phyloP scores from a whole-genome alignment of 2,329 filamentous ascomycete species.

The Cordyceps fumosorosea region DNA sequence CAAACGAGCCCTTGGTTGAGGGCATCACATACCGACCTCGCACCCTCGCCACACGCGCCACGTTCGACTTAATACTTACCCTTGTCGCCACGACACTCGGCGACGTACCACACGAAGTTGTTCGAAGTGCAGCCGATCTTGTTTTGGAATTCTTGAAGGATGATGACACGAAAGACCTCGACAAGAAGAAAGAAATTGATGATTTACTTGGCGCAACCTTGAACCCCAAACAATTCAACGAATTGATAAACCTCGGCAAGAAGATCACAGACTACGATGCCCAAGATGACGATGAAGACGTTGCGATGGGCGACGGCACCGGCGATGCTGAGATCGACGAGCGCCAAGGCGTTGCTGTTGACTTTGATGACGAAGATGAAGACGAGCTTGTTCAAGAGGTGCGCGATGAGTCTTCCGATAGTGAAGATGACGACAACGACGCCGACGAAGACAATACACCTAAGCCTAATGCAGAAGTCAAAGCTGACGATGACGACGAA shows the following conservation, averaged over 20 bases:
- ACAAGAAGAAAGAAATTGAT: slow-evolving; percentile 97
- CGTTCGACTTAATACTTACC: slow-evolving; percentile 89
- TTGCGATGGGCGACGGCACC: slow-evolving; percentile 59
- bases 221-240: slow-evolving; percentile 88
- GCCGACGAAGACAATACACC: slow-evolving; percentile 52
- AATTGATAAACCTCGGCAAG: slow-evolving; percentile 91
- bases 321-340: slow-evolving; percentile 77
- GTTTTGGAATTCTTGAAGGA: slow-evolving; percentile 90
- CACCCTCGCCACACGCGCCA: slow-evolving; percentile 83
- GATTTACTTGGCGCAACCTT: slow-evolving; percentile 81
- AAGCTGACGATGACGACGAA: slow-evolving; percentile 63
- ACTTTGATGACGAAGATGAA: slow-evolving; percentile 85
- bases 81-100: slow-evolving; percentile 83
- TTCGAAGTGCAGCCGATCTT: slow-evolving; percentile 88
- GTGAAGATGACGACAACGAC: slow-evolving; percentile 62
- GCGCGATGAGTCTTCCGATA: slow-evolving; percentile 78
- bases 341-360: slow-evolving; percentile 91
- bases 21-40: slow-evolving; percentile 87
- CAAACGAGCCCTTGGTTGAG: slow-evolving; percentile 80
- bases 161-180: slow-evolving; percentile 90
- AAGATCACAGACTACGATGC: slow-evolving; percentile 98
- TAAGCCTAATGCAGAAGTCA: slow-evolving; percentile 43
- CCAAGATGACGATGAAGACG: slow-evolving; percentile 89
- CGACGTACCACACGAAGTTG: slow-evolving; percentile 86
- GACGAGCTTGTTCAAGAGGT: slow-evolving; percentile 76